Evolutionary conservation across 1,139 yeast species (phyloP), one percentile per base, ranked within the genome.

Genomic region (Magnusiomyces sp.): DNA sequence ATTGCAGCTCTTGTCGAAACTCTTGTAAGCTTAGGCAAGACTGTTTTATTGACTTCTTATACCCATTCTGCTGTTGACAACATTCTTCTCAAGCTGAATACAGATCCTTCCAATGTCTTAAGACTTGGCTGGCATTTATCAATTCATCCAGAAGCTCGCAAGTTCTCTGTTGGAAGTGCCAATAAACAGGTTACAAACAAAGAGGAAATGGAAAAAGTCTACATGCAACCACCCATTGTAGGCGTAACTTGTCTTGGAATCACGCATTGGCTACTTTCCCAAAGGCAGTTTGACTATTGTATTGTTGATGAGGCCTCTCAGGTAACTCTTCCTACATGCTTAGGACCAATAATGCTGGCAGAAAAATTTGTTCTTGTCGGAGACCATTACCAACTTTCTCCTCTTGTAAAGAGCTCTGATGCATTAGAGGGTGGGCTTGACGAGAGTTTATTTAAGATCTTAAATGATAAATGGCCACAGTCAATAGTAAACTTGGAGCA

Each of bases 61-160:
- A 92, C 99, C 0, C 95, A 92, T 63, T 85, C 97, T 0, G 97
- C 98, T 0, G 97, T 94, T 6, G 98, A 92, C 62, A 92, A 92
- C 58, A 87, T 94, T 50, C 69, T 92, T 48, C 67, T 86, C 44
- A 92, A 92, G 62, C 67, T 92, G 14, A 71, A 75, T 31, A 75
- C 74, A 36, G 63, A 68, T 31, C 71, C 69, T 1, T 69, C 82
- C 2, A 75, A 72, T 6, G 75, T 70, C 14, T 56, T 71, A 39
- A 62, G 76, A 9, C 56, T 72, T 3, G 74, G 73, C 0, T 54
- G 66, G 5, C 46, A 57, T 6, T 59, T 72, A 0, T 66, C 77
- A 59, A 80, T 89, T 1, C 95, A 87, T 58, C 78, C 78, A 0
- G 79, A 74, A 7, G 76, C 86, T 2, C 75, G 71, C 45, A 69